phyloP scores from a whole-genome alignment of 1,284 basidiomycete species.

The Cystobasidiaceae sp. region DNA sequence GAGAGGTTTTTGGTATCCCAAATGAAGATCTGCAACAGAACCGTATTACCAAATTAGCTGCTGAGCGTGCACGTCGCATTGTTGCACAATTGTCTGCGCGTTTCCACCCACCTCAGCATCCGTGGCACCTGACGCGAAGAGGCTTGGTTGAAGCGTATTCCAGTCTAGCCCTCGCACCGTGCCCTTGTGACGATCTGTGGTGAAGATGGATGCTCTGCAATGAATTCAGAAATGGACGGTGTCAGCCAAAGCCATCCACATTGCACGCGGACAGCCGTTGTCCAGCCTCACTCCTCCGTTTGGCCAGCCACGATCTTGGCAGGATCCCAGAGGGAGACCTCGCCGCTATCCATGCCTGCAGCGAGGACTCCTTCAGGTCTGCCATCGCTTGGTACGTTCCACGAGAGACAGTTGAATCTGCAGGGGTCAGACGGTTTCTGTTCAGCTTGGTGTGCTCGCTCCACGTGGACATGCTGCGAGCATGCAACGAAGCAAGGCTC shows the following conservation, averaged over 20 bases:
- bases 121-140: constrained; percentile 84
- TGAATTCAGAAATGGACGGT: not conserved
- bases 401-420: constrained; percentile 91
- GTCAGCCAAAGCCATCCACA: no score
- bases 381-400: constrained; percentile 69
- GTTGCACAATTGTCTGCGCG: not conserved
- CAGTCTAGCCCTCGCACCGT: constrained; percentile 92
- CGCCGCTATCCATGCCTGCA: constrained; percentile 93
- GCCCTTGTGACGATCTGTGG: constrained; percentile 83
- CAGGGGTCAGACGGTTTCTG: not conserved
- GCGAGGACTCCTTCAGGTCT: constrained; percentile 78
- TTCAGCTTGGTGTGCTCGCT: no score
- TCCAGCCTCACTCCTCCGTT: constrained; percentile 32
- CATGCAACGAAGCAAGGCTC: not conserved
- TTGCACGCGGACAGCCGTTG: not conserved
- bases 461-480: constrained; percentile 1
- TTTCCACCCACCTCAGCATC: constrained; percentile 74
- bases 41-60: not conserved
- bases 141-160: constrained; percentile 80
- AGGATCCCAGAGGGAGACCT: constrained; percentile 90
- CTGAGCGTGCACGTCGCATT: no score
- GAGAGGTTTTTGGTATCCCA: constrained; percentile 54
- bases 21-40: constrained; percentile 50
- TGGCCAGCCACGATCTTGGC: constrained; percentile 65
- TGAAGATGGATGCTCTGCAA: constrained; percentile 60